Evolutionary conservation across 2,329 filamentous ascomycete genomes (phyloP).

Genomic region (Pestalotiopsis sp.): DNA sequence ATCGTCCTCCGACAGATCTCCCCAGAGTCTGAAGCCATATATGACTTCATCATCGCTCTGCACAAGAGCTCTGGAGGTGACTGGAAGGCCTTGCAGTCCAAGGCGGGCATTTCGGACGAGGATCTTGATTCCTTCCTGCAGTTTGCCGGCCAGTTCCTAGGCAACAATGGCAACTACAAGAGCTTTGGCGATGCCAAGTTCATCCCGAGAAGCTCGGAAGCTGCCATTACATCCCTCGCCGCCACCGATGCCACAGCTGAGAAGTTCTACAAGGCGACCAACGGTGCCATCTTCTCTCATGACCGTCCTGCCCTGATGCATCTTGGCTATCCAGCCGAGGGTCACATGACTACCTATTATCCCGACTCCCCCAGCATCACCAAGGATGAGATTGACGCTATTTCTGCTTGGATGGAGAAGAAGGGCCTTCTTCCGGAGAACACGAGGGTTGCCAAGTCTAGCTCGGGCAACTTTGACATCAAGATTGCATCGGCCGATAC

Average conservation of each 20-base stretch:
- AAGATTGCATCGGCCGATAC: constrained; percentile 72
- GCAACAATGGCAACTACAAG: constrained; percentile 85
- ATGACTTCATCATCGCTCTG: constrained; percentile 77
- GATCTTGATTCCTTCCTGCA: constrained; percentile 72
- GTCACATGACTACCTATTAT: constrained; percentile 83
- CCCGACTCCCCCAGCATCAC: constrained; percentile 76
- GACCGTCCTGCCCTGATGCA: constrained; percentile 69
- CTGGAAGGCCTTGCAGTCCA: constrained; percentile 69
- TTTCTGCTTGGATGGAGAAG: constrained; percentile 74
- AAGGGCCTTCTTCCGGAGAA: constrained; percentile 77
- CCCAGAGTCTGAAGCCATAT: constrained; percentile 80
- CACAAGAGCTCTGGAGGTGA: constrained; percentile 69
- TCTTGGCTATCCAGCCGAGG: constrained; percentile 73
- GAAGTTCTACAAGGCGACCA: constrained; percentile 68
- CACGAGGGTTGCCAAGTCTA: constrained; percentile 71
- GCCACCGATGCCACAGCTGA: constrained; percentile 62
- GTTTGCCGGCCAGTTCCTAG: constrained; percentile 78
- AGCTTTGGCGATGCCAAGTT: constrained; percentile 87
- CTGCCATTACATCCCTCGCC: constrained; percentile 67
- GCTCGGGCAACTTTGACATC: constrained; percentile 68
- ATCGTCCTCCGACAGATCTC: constrained; percentile 82
- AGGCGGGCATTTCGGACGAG: constrained; percentile 65
- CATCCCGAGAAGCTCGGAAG: constrained; percentile 70
- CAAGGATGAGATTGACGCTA: constrained; percentile 72
- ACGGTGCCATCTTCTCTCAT: constrained; percentile 73